These are phyloP conservation scores for Lachancea sp. DNA, from an alignment of 805 yeast genomes.

Conservation along the genomic window DNA sequence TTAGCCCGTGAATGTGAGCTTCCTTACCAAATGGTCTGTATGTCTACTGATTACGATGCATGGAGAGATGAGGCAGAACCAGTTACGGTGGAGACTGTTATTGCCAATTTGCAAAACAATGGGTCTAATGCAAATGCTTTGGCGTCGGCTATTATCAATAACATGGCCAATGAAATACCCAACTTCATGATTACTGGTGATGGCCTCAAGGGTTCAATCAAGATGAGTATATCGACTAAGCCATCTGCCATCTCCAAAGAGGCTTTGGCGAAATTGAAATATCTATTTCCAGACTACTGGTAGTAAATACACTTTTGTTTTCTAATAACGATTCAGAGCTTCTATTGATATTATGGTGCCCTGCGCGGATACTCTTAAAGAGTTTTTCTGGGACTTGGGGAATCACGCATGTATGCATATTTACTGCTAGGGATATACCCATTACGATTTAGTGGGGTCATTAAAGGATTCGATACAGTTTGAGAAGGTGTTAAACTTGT, in stretches of 20 bases:
- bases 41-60: slow-evolving; percentile 98
- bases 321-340: too few species aligned
- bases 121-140: slow-evolving; percentile 76
- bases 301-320: slow-evolving; percentile 20
- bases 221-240: slow-evolving; percentile 72
- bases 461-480: slow-evolving; percentile 9
- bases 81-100: slow-evolving; percentile 96
- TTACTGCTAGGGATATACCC: slow-evolving; percentile 33
- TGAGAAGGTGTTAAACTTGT: slow-evolving; percentile 17
- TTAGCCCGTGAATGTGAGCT: slow-evolving; percentile 97
- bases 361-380: slow-evolving; percentile 5
- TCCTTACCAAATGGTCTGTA: slow-evolving; percentile 95
- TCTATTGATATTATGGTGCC: not conserved
- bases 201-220: slow-evolving; percentile 69
- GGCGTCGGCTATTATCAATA: slow-evolving; percentile 62
- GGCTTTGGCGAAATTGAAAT: slow-evolving; percentile 74
- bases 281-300: slow-evolving; percentile 89
- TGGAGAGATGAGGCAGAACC: slow-evolving; percentile 96
- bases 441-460: slow-evolving; percentile 11
- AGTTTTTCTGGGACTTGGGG: slow-evolving; percentile 28
- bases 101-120: slow-evolving; percentile 83
- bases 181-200: slow-evolving; percentile 57
- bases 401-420: slow-evolving; percentile 32
- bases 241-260: slow-evolving; percentile 67
- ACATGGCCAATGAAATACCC: slow-evolving; percentile 55